These are phyloP conservation scores for Coffea humblotiana DNA, from an alignment of 305 asterid species.

Conservation along the genomic window DNA sequence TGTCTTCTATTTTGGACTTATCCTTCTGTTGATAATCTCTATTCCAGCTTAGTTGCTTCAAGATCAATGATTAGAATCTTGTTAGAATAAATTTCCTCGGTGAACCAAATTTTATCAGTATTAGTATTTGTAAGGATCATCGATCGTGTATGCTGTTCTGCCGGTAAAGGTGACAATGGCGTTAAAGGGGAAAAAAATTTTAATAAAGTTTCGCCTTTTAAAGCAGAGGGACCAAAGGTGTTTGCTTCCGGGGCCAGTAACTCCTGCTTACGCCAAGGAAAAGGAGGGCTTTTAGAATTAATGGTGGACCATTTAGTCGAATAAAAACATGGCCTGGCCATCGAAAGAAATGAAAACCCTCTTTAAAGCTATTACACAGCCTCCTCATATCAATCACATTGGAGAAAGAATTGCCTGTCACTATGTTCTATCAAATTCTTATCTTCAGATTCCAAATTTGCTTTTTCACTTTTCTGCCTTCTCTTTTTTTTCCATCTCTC, in stretches of 20 bases:
- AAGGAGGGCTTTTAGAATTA: slow-evolving; percentile 6
- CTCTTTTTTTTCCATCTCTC: neutral
- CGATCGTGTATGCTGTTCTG: too few species aligned
- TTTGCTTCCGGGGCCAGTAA: slow-evolving; percentile 6
- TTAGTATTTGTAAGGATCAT: too few species aligned
- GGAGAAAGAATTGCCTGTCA: neutral
- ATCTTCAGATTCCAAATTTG: slow-evolving; percentile 13
- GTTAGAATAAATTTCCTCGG: too few species aligned
- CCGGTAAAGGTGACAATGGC: neutral
- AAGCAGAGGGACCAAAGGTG: slow-evolving; percentile 21
- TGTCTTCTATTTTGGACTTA: too few species aligned
- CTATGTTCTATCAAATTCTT: neutral
- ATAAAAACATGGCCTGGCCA: slow-evolving; percentile 43
- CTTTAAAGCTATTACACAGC: slow-evolving; percentile 15
- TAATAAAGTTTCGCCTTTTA: neutral
- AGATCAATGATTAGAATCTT: too few species aligned
- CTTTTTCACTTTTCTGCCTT: slow-evolving; percentile 4
- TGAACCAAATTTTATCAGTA: neutral
- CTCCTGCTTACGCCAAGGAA: slow-evolving; percentile 22
- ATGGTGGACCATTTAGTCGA: slow-evolving; percentile 24
- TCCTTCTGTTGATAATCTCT: too few species aligned
- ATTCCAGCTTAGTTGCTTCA: too few species aligned
- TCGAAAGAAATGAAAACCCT: slow-evolving; percentile 34
- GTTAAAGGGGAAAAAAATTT: too few species aligned
- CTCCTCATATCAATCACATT: neutral